Conservation (phyloP, 2,329 filamentous ascomycete species). For the Penicillium hordei region DNA sequence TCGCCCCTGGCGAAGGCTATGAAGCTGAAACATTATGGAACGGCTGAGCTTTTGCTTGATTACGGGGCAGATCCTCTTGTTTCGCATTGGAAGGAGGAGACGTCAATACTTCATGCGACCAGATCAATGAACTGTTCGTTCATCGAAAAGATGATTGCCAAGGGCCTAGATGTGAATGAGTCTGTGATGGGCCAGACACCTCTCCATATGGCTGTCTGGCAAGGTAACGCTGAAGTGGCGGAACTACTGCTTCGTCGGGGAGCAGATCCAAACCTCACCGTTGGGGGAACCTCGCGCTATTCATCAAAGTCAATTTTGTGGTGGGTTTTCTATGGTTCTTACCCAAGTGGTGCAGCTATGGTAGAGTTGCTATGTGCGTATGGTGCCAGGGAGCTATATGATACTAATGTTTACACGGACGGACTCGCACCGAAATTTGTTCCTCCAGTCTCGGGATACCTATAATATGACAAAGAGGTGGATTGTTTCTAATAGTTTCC, state of each 20-base stretch:
- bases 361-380: background rate
- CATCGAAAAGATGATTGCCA: background rate
- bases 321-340: background rate
- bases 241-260: constrained; percentile 3
- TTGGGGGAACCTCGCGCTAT: background rate
- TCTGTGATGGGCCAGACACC: background rate
- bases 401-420: too few species aligned
- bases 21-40: background rate
- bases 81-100: background rate
- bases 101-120: background rate
- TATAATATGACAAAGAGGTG: background rate
- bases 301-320: background rate
- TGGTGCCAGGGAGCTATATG: background rate
- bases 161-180: constrained; percentile 1
- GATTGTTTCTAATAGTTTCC: background rate
- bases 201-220: background rate
- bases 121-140: background rate
- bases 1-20: background rate
- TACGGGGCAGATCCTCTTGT: background rate
- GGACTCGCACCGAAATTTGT: background rate
- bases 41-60: background rate
- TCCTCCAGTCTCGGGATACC: background rate
- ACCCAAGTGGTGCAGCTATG: background rate
- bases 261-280: background rate
- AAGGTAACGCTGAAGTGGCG: background rate